Percentiles rank a stretch among this genome's conserved stretches.
phyloP scores from a whole-genome alignment of 208 protist species.

The Naegleria fowleri region DNA sequence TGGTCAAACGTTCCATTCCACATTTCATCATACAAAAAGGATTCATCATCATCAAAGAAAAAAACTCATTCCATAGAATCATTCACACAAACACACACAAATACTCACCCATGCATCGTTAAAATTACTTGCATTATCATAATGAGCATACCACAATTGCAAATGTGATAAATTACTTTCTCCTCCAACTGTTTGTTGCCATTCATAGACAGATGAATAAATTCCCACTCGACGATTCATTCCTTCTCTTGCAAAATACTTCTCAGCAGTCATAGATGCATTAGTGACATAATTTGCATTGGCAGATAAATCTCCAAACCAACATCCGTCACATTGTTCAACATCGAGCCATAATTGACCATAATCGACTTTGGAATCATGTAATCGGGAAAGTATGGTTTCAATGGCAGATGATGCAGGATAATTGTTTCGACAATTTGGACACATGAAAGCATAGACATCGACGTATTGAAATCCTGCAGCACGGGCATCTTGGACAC shows the following conservation, averaged over 20 bases:
- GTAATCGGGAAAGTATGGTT: not conserved
- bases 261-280: not conserved
- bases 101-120: not conserved
- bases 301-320: not conserved
- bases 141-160: slow-evolving; percentile 12
- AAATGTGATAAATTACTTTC: not conserved
- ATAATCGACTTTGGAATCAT: not conserved
- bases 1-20: too few relatives aligned
- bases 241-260: not conserved
- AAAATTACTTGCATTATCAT: not conserved
- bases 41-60: too few relatives aligned
- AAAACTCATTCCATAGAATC: too few relatives aligned
- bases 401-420: not conserved
- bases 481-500: not conserved
- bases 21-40: too few relatives aligned
- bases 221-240: not conserved
- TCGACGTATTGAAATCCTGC: not conserved
- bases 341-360: not conserved
- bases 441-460: slow-evolving; percentile 7
- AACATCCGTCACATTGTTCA: not conserved
- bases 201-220: not conserved
- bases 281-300: not conserved
- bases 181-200: not conserved
- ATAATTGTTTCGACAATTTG: not conserved
- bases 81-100: too few relatives aligned